Percentiles rank a stretch among this genome's conserved stretches.
Evolutionary conservation across 768 basidiomycete genomes (phyloP).

Genomic region (Phanerochaete sordida): DNA sequence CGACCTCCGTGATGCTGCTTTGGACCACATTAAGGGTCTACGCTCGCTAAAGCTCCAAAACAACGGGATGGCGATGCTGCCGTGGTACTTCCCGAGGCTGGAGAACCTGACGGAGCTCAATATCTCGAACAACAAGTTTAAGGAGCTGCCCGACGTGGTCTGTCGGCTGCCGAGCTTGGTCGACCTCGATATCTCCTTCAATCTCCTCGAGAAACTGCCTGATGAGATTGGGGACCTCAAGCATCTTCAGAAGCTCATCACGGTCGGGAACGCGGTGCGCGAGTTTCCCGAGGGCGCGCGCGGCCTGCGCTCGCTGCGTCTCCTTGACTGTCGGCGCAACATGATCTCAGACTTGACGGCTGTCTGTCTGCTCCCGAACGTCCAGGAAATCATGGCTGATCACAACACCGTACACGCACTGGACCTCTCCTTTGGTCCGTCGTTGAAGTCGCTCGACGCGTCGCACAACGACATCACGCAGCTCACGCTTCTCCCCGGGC

Average conservation of each 20-base stretch:
- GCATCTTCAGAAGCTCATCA: conserved; percentile 65
- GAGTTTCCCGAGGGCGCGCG: conserved; percentile 61
- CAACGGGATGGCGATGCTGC: conserved; percentile 85
- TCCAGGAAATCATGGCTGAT: conserved; percentile 71
- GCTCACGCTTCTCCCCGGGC: conserved; percentile 56
- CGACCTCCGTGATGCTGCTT: conserved; percentile 81
- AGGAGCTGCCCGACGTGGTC: conserved; percentile 67
- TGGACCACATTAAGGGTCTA: conserved; percentile 74
- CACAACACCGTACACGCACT: conserved; percentile 81
- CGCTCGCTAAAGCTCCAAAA: conserved; percentile 76
- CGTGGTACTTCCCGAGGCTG: conserved; percentile 80
- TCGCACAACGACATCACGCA: conserved; percentile 90
- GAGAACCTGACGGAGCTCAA: conserved; percentile 73
- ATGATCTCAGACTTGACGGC: conserved; percentile 70
- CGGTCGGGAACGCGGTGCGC: conserved; percentile 86
- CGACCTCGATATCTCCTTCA: conserved; percentile 94
- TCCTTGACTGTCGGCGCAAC: conserved; percentile 87
- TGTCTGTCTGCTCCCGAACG: conserved; percentile 63
- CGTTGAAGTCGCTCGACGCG: conserved; percentile 60
- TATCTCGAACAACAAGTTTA: conserved; percentile 95
- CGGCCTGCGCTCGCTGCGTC: conserved; percentile 54
- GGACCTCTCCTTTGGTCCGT: conserved; percentile 71
- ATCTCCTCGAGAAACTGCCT: conserved; percentile 78
- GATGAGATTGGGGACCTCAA: conserved; percentile 70
- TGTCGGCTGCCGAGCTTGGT: conserved; percentile 67